Evolutionary conservation across 768 basidiomycete genomes (phyloP).

Genomic region (Melanogaster broomeanus): DNA sequence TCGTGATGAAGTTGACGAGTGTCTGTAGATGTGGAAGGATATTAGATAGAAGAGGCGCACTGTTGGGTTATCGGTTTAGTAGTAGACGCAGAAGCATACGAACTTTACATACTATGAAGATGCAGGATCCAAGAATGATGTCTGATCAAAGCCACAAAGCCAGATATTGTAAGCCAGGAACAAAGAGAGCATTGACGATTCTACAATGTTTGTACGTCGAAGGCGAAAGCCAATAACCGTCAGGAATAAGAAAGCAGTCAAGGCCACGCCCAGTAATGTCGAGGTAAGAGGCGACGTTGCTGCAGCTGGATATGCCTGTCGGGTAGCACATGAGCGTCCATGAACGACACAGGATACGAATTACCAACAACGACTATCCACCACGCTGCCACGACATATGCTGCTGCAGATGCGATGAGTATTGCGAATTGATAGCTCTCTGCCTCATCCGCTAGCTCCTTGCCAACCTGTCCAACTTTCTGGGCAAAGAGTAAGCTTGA

Average conservation of each 20-base stretch:
- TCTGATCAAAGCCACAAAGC: slow-evolving; percentile 82
- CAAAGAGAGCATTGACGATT: slow-evolving; percentile 83
- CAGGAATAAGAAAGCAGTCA: slow-evolving; percentile 88
- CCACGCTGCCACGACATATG: slow-evolving; percentile 82
- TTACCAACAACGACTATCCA: slow-evolving; percentile 79
- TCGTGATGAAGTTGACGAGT: slow-evolving; percentile 76
- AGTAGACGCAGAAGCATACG: not conserved
- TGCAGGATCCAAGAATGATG: slow-evolving; percentile 69
- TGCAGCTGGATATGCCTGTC: slow-evolving; percentile 77
- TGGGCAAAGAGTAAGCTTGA: slow-evolving; percentile 84
- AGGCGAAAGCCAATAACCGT: slow-evolving; percentile 90
- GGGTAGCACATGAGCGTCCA: slow-evolving; percentile 10
- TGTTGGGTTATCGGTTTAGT: slow-evolving; percentile 29
- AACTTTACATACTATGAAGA: slow-evolving; percentile 67
- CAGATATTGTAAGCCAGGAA: slow-evolving; percentile 91
- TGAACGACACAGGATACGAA: not conserved
- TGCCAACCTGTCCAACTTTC: slow-evolving; percentile 76
- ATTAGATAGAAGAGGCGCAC: slow-evolving; percentile 75
- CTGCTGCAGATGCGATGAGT: slow-evolving; percentile 73
- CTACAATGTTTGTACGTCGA: slow-evolving; percentile 89
- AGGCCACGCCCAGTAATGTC: slow-evolving; percentile 83
- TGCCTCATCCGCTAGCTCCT: slow-evolving; percentile 67
- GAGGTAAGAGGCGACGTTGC: slow-evolving; percentile 85
- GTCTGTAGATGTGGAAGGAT: slow-evolving; percentile 81
- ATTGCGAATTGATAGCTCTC: slow-evolving; percentile 78